Conservation (phyloP, 2,329 filamentous ascomycete genomes). For the Geosmithia putterillii region DNA sequence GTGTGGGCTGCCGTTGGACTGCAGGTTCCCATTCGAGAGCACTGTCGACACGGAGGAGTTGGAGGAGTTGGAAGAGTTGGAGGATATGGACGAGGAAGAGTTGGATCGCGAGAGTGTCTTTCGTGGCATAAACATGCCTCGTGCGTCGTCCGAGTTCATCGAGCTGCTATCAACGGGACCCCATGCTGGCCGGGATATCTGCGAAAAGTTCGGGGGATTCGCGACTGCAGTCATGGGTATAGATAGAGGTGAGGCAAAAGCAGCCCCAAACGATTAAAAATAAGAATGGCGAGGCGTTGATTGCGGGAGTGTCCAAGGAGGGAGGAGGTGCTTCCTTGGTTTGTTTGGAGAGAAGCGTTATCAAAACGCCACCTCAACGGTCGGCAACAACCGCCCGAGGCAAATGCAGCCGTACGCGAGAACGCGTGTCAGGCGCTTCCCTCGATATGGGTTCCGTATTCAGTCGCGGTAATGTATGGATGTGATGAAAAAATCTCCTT, state of each 20-base stretch:
- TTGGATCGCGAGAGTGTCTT: constrained; percentile 79
- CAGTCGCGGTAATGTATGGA: not conserved
- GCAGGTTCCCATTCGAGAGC: constrained; percentile 39
- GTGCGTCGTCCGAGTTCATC: constrained; percentile 74
- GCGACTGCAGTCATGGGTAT: constrained; percentile 54
- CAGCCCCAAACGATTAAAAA: not conserved
- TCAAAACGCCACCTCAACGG: not conserved
- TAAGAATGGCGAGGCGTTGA: not conserved
- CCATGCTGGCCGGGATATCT: constrained; percentile 55
- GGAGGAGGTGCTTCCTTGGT: not conserved
- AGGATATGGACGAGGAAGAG: constrained; percentile 69
- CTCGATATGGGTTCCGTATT: not conserved
- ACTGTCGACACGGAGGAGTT: constrained; percentile 51
- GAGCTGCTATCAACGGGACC: constrained; percentile 47
- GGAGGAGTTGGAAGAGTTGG: constrained; percentile 45
- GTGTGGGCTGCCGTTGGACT: constrained; percentile 46
- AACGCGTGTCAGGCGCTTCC: not conserved
- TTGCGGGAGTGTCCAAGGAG: not conserved
- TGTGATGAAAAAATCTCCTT: not conserved
- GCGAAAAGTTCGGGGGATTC: constrained; percentile 49
- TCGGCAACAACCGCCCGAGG: not conserved
- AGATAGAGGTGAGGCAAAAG: not conserved
- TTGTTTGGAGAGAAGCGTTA: not conserved
- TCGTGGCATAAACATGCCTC: constrained; percentile 80
- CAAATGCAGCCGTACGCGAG: not conserved